Evolutionary conservation across 345 rosid species (phyloP).

Genomic region (Murraya koenigii): DNA sequence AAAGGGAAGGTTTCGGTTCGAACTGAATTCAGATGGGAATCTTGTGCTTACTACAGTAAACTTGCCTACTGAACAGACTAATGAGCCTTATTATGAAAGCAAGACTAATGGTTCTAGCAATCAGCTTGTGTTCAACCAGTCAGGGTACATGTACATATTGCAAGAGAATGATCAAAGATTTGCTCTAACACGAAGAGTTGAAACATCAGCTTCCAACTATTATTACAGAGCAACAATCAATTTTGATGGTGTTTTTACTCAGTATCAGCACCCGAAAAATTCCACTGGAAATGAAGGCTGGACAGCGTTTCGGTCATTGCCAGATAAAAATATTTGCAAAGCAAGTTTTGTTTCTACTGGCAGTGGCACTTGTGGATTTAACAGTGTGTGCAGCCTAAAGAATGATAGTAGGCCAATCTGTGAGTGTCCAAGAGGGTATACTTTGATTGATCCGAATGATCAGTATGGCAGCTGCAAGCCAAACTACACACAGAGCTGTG

Average conservation of each 20-base stretch:
- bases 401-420: conserved; percentile 13
- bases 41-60: conserved; percentile 12
- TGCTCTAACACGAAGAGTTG: background rate
- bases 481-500: conserved; percentile 10
- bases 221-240: conserved; percentile 4
- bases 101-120: background rate
- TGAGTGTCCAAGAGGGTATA: conserved; percentile 10
- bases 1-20: conserved; percentile 1
- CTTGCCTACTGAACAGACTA: background rate
- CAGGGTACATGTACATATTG: conserved; percentile 4
- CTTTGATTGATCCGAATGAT: conserved; percentile 6
- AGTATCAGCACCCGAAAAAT: background rate
- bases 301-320: conserved; percentile 8
- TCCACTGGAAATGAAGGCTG: conserved; percentile 9
- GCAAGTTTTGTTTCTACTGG: background rate
- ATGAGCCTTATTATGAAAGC: conserved; percentile 12
- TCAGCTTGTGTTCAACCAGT: conserved; percentile 8
- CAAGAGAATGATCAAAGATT: background rate
- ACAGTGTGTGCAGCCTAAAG: conserved; percentile 6
- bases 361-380: conserved; percentile 19
- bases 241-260: conserved; percentile 19
- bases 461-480: conserved; percentile 14
- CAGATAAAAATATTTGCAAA: conserved; percentile 7
- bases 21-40: background rate
- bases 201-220: background rate